Evolutionary conservation across 257 asterid genomes (phyloP).

Genomic region (Ocimum tenuiflorum): DNA sequence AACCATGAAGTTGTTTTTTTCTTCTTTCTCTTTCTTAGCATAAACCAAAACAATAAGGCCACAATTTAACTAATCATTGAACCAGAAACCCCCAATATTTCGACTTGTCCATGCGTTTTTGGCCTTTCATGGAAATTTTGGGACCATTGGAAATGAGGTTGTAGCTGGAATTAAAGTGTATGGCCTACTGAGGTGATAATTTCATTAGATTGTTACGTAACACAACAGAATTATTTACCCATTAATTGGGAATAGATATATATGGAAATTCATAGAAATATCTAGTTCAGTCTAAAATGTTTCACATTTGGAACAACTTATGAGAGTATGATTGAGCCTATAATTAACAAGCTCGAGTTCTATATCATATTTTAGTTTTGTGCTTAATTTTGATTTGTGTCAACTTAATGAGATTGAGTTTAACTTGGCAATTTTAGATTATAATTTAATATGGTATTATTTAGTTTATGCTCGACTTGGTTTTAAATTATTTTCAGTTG

Average conservation of each 20-base stretch:
- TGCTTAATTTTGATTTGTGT: no score
- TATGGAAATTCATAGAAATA: neutral
- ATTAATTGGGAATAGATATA: neutral
- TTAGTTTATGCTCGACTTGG: no score
- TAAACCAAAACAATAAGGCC: no score
- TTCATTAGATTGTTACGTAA: slow-evolving; percentile 12
- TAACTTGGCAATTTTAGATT: no score
- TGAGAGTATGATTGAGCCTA: no score
- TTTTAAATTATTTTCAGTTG: no score
- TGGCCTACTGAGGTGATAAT: slow-evolving; percentile 1
- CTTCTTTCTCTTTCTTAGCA: neutral
- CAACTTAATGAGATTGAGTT: no score
- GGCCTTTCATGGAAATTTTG: slow-evolving; percentile 1
- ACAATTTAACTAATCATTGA: slow-evolving; percentile 16
- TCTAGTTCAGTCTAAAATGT: no score
- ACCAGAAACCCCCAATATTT: slow-evolving; percentile 10
- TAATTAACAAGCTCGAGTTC: no score
- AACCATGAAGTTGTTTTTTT: slow-evolving; percentile 17
- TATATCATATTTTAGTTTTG: no score
- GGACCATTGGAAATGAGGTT: slow-evolving; percentile 18
- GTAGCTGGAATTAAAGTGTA: slow-evolving; percentile 3
- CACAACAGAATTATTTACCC: neutral
- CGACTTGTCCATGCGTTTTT: slow-evolving; percentile 1
- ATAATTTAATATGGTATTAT: no score
- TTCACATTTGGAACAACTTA: no score